A percentile compares a stretch with the other conserved stretches of the same genome.
These are phyloP conservation scores for Backusella parvicylindrica DNA, from an alignment of 192 early-diverging fungal species.

Conservation along the genomic window DNA sequence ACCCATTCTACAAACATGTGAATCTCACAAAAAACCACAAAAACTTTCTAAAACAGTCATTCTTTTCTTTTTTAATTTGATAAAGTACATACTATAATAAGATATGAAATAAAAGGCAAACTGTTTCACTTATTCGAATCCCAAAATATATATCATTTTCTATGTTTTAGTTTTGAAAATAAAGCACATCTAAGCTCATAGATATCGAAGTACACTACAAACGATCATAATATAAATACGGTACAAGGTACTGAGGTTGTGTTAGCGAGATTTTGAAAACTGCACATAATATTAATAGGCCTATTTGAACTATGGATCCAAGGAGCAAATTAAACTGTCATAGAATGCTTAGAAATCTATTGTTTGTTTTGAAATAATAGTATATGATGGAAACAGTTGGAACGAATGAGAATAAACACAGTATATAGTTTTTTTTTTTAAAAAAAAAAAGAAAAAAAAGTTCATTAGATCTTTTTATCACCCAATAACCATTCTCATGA, in stretches of 20 bases:
- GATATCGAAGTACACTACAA: neutral
- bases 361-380: neutral
- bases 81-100: neutral
- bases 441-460: neutral
- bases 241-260: neutral
- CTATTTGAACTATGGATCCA: neutral
- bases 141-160: neutral
- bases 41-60: too few species aligned
- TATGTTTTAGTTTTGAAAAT: neutral
- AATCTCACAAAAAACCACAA: neutral
- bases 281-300: neutral
- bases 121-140: neutral
- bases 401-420: too few species aligned
- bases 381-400: too few species aligned
- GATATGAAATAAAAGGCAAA: neutral
- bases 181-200: neutral
- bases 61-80: neutral
- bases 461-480: neutral
- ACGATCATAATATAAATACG: neutral
- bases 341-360: neutral
- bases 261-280: neutral
- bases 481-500: neutral
- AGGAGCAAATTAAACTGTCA: neutral
- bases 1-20: neutral
- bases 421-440: neutral